A percentile compares a stretch with the other conserved stretches of the same genome.
Conservation (phyloP, 352 stramenopile species). For the Bremia lactucae region DNA sequence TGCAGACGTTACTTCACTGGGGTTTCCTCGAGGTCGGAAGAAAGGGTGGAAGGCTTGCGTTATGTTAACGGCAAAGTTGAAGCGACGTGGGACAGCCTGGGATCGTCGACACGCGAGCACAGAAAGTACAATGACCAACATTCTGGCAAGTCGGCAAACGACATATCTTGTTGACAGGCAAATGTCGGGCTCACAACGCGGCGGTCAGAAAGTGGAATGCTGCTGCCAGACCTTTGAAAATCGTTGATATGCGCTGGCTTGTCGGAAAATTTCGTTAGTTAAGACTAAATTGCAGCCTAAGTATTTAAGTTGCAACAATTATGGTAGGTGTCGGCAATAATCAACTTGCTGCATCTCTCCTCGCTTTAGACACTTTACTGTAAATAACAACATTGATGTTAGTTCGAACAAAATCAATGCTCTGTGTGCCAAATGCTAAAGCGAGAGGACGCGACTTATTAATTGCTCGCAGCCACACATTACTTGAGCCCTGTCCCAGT, state of each 20-base stretch:
- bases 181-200: slow-evolving; percentile 6
- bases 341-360: slow-evolving; percentile 16
- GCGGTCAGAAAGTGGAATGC: slow-evolving; percentile 6
- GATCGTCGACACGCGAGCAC: slow-evolving; percentile 18
- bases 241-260: slow-evolving; percentile 6
- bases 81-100: slow-evolving; percentile 22
- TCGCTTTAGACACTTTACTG: slow-evolving; percentile 14
- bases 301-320: no score
- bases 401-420: slow-evolving; percentile 5
- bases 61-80: slow-evolving; percentile 33
- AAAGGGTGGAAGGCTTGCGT: slow-evolving; percentile 21
- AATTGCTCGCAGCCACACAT: slow-evolving; percentile 7
- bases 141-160: slow-evolving; percentile 13
- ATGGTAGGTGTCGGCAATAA: no score
- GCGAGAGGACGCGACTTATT: slow-evolving; percentile 10
- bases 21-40: slow-evolving; percentile 21
- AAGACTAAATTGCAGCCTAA: no score
- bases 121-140: slow-evolving; percentile 30
- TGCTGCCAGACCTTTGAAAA: slow-evolving; percentile 4
- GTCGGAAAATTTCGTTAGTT: no score
- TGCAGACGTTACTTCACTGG: slow-evolving; percentile 12
- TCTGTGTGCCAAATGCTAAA: slow-evolving; percentile 16
- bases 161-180: slow-evolving; percentile 14
- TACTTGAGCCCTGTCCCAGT: slow-evolving; percentile 15
- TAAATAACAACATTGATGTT: slow-evolving; percentile 7